Conservation (phyloP, 2,329 filamentous ascomycete species). For the Fusarium humuli region DNA sequence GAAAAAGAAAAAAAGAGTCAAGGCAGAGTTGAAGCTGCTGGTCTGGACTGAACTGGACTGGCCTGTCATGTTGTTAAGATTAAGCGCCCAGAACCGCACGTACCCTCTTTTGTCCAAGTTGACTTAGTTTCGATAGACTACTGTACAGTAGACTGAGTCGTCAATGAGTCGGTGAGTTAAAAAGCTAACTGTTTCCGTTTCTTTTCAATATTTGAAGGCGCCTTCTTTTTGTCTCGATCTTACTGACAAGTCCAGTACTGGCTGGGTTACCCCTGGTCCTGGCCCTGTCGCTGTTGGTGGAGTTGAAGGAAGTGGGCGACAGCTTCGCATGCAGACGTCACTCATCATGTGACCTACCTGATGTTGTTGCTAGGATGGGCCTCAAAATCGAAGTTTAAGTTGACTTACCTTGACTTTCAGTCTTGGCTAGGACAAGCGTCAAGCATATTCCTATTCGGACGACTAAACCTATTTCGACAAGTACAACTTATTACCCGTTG, state of each 20-base stretch:
- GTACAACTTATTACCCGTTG: not conserved
- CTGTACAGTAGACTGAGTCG: constrained; percentile 9
- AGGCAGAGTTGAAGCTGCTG: constrained; percentile 12
- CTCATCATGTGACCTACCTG: constrained; percentile 41
- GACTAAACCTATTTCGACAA: not conserved
- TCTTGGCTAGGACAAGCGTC: not conserved
- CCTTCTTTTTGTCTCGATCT: not conserved
- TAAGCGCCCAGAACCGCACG: constrained; percentile 25
- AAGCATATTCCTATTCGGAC: not conserved
- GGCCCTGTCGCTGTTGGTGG: constrained; percentile 30
- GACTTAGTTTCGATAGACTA: constrained; percentile 5
- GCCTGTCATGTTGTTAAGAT: constrained; percentile 4
- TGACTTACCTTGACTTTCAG: not conserved
- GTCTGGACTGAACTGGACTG: not conserved
- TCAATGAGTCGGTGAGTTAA: constrained; percentile 18
- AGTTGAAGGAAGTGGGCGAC: constrained; percentile 33
- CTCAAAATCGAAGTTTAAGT: not conserved
- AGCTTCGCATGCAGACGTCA: constrained; percentile 40
- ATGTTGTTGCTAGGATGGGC: constrained; percentile 6
- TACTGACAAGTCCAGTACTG: not conserved
- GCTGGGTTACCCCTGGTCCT: constrained; percentile 13
- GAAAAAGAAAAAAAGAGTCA: not conserved
- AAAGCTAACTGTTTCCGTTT: not conserved
- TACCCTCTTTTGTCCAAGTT: constrained; percentile 13
- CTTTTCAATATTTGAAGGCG: not conserved